Evolutionary conservation across 768 basidiomycete species (phyloP), one percentile per base, ranked within the genome.

Genomic region (Calocybe gangraenosa): DNA sequence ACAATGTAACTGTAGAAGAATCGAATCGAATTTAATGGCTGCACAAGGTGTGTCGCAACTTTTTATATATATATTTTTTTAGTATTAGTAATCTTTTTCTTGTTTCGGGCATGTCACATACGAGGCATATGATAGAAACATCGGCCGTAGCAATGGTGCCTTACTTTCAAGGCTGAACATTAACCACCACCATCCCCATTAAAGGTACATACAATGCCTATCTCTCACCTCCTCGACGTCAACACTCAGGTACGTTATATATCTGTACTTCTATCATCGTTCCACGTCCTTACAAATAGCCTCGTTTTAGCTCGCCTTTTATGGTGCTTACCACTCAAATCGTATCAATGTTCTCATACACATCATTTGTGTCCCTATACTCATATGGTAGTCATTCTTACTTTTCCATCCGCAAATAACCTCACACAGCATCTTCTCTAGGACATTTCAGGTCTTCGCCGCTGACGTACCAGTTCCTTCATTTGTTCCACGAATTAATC

Each of bases 291-390:
- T n/a, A n/a, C n/a, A n/a, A n/a, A n/a, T n/a, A n/a, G n/a, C n/a
- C n/a, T n/a, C n/a, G n/a, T n/a, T 44, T 41, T 49, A 96, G 92
- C 76, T 97, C 58, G 73, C 84, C 19, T 95, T 95, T 73, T 97
- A 97, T 62, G 92, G 91, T 15, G 84, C 92, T 40, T 96, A 96
- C 66, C 93, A 96, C 64, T 72, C 81, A 13, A 84, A 95, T 62
- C 79, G 79, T 20, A 66, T 81, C 50, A 98, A 98, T 62, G 67
- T 97, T 52, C 64, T 76, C 44, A 90, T 97, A 50, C 95, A 98
- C 64, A 71, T 93, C 54, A 58, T 89, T 48, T 92, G 82, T 52
- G 92, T 95, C 10, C 93, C 93, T 6, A 58, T 86, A 48, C 74
- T 96, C 49, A 60, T 91, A 45, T 97, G 92, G 92, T 87, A 49